Evolutionary conservation across 371 early-diverging fungal genomes (phyloP).

Genomic region (Mortierella sp.): DNA sequence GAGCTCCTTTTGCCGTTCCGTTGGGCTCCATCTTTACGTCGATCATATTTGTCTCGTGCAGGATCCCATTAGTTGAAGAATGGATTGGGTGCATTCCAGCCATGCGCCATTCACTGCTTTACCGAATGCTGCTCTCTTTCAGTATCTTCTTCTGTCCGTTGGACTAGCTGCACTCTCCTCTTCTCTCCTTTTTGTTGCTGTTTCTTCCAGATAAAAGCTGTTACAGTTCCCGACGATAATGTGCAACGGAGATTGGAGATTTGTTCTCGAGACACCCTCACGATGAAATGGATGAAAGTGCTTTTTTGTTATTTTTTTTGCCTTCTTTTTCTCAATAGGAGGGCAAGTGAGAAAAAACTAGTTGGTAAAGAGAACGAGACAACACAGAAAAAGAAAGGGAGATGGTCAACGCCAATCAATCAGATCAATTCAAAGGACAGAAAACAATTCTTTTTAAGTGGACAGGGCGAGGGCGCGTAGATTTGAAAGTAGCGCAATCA

Average conservation of each 20-base stretch:
- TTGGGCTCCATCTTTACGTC: slow-evolving; percentile 50
- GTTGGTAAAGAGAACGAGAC: background rate
- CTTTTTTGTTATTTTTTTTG: too few species aligned
- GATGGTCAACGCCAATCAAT: background rate
- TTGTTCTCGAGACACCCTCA: slow-evolving; percentile 3
- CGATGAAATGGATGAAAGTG: too few species aligned
- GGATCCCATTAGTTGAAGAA: slow-evolving; percentile 38
- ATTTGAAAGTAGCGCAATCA: too few species aligned
- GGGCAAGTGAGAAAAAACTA: too few species aligned
- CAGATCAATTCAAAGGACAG: slow-evolving; percentile 2
- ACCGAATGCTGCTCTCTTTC: background rate
- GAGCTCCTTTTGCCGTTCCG: slow-evolving; percentile 28
- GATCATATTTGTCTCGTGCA: slow-evolving; percentile 8
- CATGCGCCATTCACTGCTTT: slow-evolving; percentile 42
- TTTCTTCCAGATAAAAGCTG: too few species aligned
- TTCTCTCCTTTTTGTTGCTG: slow-evolving; percentile 2
- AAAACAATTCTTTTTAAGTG: background rate
- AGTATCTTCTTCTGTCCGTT: slow-evolving; percentile 4
- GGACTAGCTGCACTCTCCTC: slow-evolving; percentile 6
- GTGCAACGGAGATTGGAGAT: too few species aligned
- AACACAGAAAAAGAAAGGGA: background rate
- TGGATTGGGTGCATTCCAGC: slow-evolving; percentile 43
- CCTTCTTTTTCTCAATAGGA: too few species aligned
- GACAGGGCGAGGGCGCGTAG: background rate
- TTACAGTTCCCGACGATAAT: background rate